A percentile compares a stretch with the other conserved stretches of the same genome.
These are phyloP conservation scores for Galerina marginata DNA, from an alignment of 768 basidiomycete species.

Conservation along the genomic window DNA sequence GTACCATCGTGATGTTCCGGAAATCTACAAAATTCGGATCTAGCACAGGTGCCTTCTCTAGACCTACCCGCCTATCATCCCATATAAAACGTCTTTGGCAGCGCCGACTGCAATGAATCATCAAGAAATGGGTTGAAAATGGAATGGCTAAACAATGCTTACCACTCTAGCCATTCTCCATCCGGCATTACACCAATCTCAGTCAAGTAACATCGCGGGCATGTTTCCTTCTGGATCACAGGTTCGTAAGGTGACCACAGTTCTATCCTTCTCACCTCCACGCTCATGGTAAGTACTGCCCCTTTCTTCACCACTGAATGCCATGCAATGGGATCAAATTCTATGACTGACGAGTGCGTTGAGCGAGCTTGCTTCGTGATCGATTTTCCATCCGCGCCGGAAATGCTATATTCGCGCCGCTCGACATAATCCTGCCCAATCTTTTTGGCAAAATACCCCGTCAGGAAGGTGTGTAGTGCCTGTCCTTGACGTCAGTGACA, in stretches of 20 bases:
- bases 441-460: constrained; percentile 1
- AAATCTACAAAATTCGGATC: neutral
- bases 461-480: constrained; percentile 1
- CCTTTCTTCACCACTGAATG: constrained; percentile 1
- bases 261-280: constrained; percentile 2
- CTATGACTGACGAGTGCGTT: no score
- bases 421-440: neutral
- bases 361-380: neutral
- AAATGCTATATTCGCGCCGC: constrained; percentile 4
- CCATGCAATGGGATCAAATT: neutral
- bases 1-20: constrained; percentile 2
- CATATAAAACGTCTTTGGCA: neutral
- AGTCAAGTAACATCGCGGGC: constrained; percentile 8
- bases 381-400: neutral
- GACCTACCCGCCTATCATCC: neutral
- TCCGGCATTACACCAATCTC: constrained; percentile 6
- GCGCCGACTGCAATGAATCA: constrained; percentile 3
- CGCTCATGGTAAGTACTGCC: constrained; percentile 6
- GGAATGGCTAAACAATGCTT: neutral
- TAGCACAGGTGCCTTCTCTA: neutral
- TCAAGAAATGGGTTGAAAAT: neutral
- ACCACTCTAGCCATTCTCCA: constrained; percentile 7
- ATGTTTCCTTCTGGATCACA: neutral
- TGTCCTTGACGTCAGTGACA: neutral
- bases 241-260: no score